Evolutionary conservation across 176 grass and related monocot genomes (phyloP), one percentile per base, ranked within the genome.

Genomic region (Panicum miliaceum): DNA sequence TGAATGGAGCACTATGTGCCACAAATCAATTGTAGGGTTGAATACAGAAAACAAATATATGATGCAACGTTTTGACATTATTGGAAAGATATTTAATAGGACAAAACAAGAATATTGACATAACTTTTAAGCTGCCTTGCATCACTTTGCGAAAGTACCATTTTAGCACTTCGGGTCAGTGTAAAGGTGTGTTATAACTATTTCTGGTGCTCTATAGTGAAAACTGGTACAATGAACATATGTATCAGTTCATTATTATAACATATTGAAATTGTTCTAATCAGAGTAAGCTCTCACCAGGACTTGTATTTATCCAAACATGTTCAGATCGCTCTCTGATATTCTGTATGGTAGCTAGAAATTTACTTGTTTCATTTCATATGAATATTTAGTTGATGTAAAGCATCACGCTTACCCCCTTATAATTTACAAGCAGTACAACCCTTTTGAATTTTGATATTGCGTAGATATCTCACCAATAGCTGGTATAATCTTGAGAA

Each of bases 81-180:
- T 46, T 11, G 2, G 35, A 14, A 74, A 64, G 3, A 41, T 79
- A 66, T 40, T 81, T 48, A 62, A 38, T 75, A 51, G 8, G 12
- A 13, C 36, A 78, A 63, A 66, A 23, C n/a, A 80, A 25, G 15
- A 51, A 69, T 54, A 53, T 52, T 2, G 0, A 16, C 9, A 16
- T 52, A 68, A 6, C 29, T 80, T 22, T 68, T 89, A 22, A 75
- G 29, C 73, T 72, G 61, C 50, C 14, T 66, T 56, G 7, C 74
- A 66, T 58, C 57, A 74, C 27, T 77, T 48, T 48, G 61, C 53
- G 29, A 25, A 64, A 48, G 26, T 61, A 20, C 25, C 7, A 77
- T 73, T 13, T 47, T 68, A 23, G 32, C 18, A 68, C 22, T 48
- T 19, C 12, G 7, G 37, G 15, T 15, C 7, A 38, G 73, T 47